These are phyloP conservation scores for Magnaporthiopsis incrustans DNA, from an alignment of 2,329 filamentous ascomycete genomes.

Conservation along the genomic window DNA sequence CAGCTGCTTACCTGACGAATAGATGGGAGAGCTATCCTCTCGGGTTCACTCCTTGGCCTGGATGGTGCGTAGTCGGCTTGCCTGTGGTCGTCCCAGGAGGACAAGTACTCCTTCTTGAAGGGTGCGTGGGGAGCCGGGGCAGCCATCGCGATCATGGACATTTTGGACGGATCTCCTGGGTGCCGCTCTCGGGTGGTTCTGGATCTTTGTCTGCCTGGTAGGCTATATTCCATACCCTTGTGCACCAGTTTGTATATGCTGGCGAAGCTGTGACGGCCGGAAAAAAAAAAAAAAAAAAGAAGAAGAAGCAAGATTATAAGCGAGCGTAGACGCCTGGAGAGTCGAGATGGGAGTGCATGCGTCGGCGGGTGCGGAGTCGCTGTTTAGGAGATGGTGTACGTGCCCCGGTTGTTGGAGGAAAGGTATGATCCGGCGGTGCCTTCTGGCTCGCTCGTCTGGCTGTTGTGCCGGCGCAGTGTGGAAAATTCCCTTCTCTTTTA, in stretches of 20 bases:
- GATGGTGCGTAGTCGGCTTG: slow-evolving; percentile 24
- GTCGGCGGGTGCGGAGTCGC: no score
- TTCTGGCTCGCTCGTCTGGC: no score
- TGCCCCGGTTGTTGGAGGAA: no score
- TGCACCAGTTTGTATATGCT: not conserved
- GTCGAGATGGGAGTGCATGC: no score
- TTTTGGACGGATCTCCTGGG: slow-evolving; percentile 25
- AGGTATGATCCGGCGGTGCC: no score
- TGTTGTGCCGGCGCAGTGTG: no score
- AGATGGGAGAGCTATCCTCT: slow-evolving; percentile 38
- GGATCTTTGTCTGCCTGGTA: slow-evolving; percentile 21
- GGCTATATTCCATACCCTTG: slow-evolving; percentile 34
- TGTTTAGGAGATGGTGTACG: no score
- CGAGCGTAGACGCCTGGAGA: no score
- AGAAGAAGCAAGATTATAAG: not conserved
- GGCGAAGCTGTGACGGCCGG: not conserved
- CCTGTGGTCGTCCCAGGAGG: slow-evolving; percentile 29
- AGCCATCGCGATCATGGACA: slow-evolving; percentile 43
- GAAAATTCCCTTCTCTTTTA: no score
- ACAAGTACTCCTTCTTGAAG: slow-evolving; percentile 28
- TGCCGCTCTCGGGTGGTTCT: slow-evolving; percentile 19
- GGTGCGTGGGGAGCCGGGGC: slow-evolving; percentile 31
- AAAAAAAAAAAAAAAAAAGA: not conserved
- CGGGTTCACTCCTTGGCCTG: slow-evolving; percentile 29
- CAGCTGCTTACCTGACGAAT: slow-evolving; percentile 40